Percentiles rank a stretch among this genome's conserved stretches.
Conservation (phyloP, 768 basidiomycete genomes). For the Serpula lacrymans region DNA sequence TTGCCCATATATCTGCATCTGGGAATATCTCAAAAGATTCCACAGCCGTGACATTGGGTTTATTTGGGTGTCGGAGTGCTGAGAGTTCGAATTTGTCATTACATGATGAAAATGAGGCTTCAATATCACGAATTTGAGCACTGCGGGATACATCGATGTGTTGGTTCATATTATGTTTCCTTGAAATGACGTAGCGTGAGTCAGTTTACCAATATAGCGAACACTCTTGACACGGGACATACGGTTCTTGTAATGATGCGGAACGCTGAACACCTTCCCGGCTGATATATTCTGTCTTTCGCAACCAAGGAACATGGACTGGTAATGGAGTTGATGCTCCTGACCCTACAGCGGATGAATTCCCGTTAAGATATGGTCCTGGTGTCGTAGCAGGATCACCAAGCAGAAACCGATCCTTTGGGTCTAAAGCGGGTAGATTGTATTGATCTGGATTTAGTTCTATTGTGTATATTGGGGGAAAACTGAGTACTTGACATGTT, state of each 20-base stretch:
- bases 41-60: constrained; percentile 67
- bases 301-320: constrained; percentile 82
- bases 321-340: constrained; percentile 44
- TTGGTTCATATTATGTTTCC: constrained; percentile 46
- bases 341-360: constrained; percentile 30
- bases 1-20: constrained; percentile 84
- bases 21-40: constrained; percentile 84
- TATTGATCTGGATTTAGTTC: constrained; percentile 65
- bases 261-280: constrained; percentile 50
- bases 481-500: not conserved
- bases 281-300: constrained; percentile 88
- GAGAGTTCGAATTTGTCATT: constrained; percentile 57
- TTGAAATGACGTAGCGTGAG: constrained; percentile 19
- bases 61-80: constrained; percentile 72
- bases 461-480: constrained; percentile 12
- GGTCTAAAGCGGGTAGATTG: constrained; percentile 61
- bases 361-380: constrained; percentile 38
- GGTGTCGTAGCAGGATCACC: constrained; percentile 56
- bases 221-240: constrained; percentile 17
- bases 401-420: constrained; percentile 73
- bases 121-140: constrained; percentile 77
- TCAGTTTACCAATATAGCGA: no score
- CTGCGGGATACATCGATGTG: constrained; percentile 67
- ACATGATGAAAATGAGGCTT: constrained; percentile 63
- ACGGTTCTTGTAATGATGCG: constrained; percentile 53